phyloP scores from a whole-genome alignment of 306 rosid genomes.

The Lablab purpureus region DNA sequence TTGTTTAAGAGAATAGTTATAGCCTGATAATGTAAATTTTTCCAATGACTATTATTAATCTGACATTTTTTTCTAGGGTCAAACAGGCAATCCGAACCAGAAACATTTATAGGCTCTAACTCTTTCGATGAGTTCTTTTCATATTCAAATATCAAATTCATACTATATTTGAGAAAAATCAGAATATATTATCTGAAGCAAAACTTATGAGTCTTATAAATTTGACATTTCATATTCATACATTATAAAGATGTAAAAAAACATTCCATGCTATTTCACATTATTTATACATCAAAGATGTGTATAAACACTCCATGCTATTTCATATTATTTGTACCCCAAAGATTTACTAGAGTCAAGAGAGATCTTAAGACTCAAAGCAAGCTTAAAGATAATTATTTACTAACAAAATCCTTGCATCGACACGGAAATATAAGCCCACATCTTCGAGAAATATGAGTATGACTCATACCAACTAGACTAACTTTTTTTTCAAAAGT shows the following conservation, averaged over 20 bases:
- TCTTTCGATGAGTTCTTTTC: background rate
- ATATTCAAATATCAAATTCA: background rate
- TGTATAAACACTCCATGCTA: background rate
- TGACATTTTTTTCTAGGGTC: background rate
- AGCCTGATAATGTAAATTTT: background rate
- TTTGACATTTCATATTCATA: background rate
- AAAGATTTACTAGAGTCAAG: background rate
- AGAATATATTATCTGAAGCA: background rate
- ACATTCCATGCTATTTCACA: background rate
- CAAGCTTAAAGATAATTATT: background rate
- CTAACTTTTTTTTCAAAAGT: background rate
- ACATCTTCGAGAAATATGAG: background rate
- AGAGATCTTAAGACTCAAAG: background rate
- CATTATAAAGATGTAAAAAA: background rate
- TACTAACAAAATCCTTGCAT: background rate
- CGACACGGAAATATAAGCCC: background rate
- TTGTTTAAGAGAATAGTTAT: background rate
- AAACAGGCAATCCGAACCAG: background rate
- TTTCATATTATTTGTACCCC: background rate
- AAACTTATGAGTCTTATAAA: background rate
- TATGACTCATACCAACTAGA: background rate
- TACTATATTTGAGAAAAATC: background rate
- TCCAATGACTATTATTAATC: background rate
- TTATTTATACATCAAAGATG: background rate
- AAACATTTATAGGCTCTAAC: constrained; percentile 3